Evolutionary conservation across 139 green algal genomes (phyloP), one percentile per base, ranked within the genome.

Genomic region (Trebouxia sp.): DNA sequence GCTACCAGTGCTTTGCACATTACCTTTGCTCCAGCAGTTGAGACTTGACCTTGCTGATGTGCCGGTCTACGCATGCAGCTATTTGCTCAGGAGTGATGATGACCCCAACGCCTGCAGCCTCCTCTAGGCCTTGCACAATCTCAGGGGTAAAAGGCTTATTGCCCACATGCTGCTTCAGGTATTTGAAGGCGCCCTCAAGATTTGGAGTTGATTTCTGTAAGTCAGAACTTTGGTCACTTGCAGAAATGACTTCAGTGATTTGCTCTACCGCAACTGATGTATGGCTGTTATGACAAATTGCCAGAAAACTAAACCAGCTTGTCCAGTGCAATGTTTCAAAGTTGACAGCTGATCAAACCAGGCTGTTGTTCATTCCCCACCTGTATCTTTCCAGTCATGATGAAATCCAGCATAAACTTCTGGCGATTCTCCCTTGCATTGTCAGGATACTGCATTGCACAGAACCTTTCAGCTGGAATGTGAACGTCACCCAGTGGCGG

Each of bases 121-220:
- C 86, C 78, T 97, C 90, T 37, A 98, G 83, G 4, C 56, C 82
- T 10, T 84, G 47, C 12, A 76, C 76, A 75, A 94, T 86, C n/a
- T 93, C 24, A 1, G 84, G 28, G 51, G 84, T 87, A 26, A 75
- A 74, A 6, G 87, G 88, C 2, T 94, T 56, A 55, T 88, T 92
- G 39, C 91, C 89, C 11, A 72, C 62, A 45, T 72, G 35, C 32
- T 72, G 62, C 20, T 72, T 72, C 38, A 98, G 85, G 83, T 93
- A 96, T n/a, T 94, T 89, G 53, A 96, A 89, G 0, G 91, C 92
- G 6, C 85, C 94, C 30, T 97, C 92, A 66, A 97, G 85, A 88
- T 98, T 81, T 38, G 89, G 41, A 22, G 41, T 77, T n/a, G 67
- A 51, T 39, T 62, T 79, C 41, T 79, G 38, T 43, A 79, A 26